A percentile compares a stretch with the other conserved stretches of the same genome.
These are phyloP conservation scores for Malassezia caprae DNA, from an alignment of 1,284 basidiomycete species.

Conservation along the genomic window DNA sequence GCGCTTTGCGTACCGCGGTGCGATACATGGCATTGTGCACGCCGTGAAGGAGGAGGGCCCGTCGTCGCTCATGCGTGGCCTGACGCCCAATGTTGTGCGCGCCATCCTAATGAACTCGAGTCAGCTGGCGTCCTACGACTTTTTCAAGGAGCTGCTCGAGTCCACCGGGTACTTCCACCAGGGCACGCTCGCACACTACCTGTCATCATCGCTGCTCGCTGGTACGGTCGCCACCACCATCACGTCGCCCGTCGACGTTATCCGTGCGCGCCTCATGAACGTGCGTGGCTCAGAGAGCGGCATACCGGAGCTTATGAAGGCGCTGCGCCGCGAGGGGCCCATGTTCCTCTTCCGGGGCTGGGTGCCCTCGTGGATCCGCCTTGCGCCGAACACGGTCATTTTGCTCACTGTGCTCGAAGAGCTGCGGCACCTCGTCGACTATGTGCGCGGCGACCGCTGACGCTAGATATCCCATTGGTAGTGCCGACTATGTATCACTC, in stretches of 20 bases:
- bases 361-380: conserved; percentile 52
- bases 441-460: conserved; percentile 3
- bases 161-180: conserved; percentile 48
- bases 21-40: conserved; percentile 50
- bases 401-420: conserved; percentile 44
- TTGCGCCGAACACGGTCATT: conserved; percentile 45
- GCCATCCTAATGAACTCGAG: conserved; percentile 53
- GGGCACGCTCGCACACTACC: conserved; percentile 52
- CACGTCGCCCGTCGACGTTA: conserved; percentile 47
- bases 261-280: conserved; percentile 53
- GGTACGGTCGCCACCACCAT: conserved; percentile 54
- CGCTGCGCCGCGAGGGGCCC: conserved; percentile 49
- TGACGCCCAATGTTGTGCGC: conserved; percentile 52
- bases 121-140: conserved; percentile 50
- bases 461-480: not conserved
- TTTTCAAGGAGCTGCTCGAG: conserved; percentile 53
- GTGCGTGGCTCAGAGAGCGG: conserved; percentile 20
- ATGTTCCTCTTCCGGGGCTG: conserved; percentile 55
- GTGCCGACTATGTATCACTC: not conserved
- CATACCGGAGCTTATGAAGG: conserved; percentile 23
- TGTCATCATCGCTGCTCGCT: conserved; percentile 50
- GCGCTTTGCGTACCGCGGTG: conserved; percentile 48
- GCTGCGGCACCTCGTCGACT: conserved; percentile 34
- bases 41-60: conserved; percentile 52
- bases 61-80: conserved; percentile 50